Conservation (phyloP, 1,284 basidiomycete species). For the Lentinula novae-zelandiae region DNA sequence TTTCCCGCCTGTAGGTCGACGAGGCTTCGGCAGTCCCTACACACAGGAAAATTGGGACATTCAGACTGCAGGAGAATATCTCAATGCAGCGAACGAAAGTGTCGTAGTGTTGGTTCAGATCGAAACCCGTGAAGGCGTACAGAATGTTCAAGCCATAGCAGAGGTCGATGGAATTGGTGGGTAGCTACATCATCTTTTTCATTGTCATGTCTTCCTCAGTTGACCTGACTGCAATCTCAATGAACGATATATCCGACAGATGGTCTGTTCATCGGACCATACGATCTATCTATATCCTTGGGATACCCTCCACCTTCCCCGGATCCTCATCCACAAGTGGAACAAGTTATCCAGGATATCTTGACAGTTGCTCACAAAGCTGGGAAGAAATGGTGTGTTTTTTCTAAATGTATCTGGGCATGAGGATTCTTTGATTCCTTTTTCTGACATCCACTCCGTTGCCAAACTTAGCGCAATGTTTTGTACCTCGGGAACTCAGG, state of each 20-base stretch:
- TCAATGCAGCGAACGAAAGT: constrained; percentile 51
- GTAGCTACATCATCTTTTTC: not conserved
- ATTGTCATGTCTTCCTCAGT: not conserved
- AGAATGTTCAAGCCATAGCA: constrained; percentile 61
- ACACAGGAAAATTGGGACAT: constrained; percentile 54
- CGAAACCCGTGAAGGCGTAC: constrained; percentile 56
- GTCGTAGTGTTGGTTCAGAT: constrained; percentile 65
- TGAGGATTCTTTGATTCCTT: not conserved
- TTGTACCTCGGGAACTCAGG: constrained; percentile 47
- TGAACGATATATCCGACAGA: constrained; percentile 18
- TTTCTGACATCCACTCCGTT: not conserved
- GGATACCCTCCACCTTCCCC: constrained; percentile 58
- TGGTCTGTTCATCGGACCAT: constrained; percentile 59
- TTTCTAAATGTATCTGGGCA: not conserved
- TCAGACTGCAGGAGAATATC: constrained; percentile 43
- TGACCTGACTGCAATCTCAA: too few species aligned
- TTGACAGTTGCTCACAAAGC: constrained; percentile 48
- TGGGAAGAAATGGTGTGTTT: constrained; percentile 62
- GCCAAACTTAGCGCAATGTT: constrained; percentile 35
- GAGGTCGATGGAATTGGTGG: constrained; percentile 59
- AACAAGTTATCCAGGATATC: constrained; percentile 58
- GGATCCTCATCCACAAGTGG: constrained; percentile 59
- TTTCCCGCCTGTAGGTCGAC: constrained; percentile 53
- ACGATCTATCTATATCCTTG: constrained; percentile 58
- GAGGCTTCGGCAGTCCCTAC: constrained; percentile 62